phyloP scores from a whole-genome alignment of 2,329 filamentous ascomycete species.

The Dothistroma septosporum region DNA sequence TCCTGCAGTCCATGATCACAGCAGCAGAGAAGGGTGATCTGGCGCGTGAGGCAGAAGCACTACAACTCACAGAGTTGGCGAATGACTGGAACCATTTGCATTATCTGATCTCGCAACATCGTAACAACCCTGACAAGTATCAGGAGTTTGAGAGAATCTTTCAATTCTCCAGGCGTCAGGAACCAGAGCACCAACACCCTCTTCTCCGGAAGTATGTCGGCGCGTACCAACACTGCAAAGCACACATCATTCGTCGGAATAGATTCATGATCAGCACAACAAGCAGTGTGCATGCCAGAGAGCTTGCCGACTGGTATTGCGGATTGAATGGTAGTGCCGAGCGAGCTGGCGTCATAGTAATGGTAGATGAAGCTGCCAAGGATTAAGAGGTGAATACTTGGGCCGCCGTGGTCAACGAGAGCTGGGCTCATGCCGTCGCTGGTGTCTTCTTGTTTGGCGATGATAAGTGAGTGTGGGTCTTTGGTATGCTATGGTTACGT shows the following conservation, averaged over 20 bases:
- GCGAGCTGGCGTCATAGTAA: conserved; percentile 8
- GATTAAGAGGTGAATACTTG: conserved; percentile 20
- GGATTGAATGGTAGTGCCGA: neutral
- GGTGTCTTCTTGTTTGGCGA: conserved; percentile 21
- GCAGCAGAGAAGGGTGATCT: neutral
- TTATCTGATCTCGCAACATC: too few relatives aligned
- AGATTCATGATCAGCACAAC: conserved; percentile 19
- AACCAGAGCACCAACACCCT: too few relatives aligned
- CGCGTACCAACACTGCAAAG: too few relatives aligned
- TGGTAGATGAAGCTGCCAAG: conserved; percentile 20
- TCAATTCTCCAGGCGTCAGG: too few relatives aligned
- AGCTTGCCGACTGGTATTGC: conserved; percentile 1
- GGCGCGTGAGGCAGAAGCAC: neutral
- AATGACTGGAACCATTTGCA: too few relatives aligned
- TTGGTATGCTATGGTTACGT: too few relatives aligned
- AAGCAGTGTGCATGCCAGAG: conserved; percentile 7
- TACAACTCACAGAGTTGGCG: too few relatives aligned
- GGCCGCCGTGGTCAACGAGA: conserved; percentile 12
- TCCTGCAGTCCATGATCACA: conserved; percentile 4
- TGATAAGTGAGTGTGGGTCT: conserved; percentile 19
- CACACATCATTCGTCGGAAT: conserved; percentile 11
- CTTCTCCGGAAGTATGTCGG: too few relatives aligned
- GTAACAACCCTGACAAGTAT: too few relatives aligned
- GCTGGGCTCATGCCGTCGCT: conserved; percentile 9
- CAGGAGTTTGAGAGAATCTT: too few relatives aligned